phyloP scores from a whole-genome alignment of 192 early-diverging fungal species.

The Backusella australiensis region DNA sequence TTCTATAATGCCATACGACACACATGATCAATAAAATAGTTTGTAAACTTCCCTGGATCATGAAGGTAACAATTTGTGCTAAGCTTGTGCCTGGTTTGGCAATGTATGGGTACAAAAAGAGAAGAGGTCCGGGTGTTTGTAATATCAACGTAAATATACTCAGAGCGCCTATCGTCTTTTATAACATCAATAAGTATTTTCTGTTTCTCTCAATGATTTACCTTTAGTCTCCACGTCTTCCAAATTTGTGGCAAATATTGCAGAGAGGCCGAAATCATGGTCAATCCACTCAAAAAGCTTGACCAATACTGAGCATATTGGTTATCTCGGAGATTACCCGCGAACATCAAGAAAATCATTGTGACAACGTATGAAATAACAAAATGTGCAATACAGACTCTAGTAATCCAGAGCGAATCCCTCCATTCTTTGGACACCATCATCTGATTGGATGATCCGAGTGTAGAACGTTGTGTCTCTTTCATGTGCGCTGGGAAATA shows the following conservation, averaged over 20 bases:
- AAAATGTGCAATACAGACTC: constrained; percentile 51
- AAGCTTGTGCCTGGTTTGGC: constrained; percentile 82
- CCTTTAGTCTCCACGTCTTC: constrained; percentile 73
- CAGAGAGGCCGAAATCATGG: constrained; percentile 67
- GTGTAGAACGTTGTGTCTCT: constrained; percentile 32
- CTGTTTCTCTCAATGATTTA: constrained; percentile 22
- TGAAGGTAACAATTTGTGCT: constrained; percentile 89
- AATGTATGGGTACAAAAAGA: constrained; percentile 80
- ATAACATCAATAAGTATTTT: too few relatives aligned
- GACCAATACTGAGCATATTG: constrained; percentile 64
- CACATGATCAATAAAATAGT: constrained; percentile 77
- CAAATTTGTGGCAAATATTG: constrained; percentile 91
- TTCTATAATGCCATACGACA: constrained; percentile 66
- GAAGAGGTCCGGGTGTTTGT: constrained; percentile 76
- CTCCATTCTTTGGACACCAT: constrained; percentile 51
- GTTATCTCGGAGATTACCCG: constrained; percentile 43
- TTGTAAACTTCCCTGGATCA: constrained; percentile 81
- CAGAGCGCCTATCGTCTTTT: constrained; percentile 77
- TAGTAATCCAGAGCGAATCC: constrained; percentile 50
- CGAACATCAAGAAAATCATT: constrained; percentile 41
- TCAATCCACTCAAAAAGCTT: constrained; percentile 63
- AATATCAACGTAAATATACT: constrained; percentile 91
- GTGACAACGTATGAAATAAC: constrained; percentile 51
- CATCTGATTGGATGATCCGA: constrained; percentile 20
- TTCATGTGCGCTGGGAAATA: constrained; percentile 62